Percentiles rank a stretch among this genome's conserved stretches.
These are phyloP conservation scores for Vicia villosa DNA, from an alignment of 306 rosid genomes.

Conservation along the genomic window DNA sequence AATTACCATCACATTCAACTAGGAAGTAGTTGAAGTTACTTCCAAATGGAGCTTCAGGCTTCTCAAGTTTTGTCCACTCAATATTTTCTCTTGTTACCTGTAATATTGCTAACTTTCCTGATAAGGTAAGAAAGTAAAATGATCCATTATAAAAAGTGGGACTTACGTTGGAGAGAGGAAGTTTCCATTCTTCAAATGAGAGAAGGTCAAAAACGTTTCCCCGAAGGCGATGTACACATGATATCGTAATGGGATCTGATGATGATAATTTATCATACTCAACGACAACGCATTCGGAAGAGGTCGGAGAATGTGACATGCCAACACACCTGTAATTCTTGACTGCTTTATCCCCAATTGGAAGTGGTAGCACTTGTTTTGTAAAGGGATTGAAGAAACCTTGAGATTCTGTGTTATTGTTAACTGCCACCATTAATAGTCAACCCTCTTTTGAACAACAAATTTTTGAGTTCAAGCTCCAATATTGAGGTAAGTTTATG, in stretches of 20 bases:
- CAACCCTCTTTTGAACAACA: conserved; percentile 20
- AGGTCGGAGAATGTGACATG: conserved; percentile 11
- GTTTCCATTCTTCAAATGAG: background rate
- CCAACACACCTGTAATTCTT: background rate
- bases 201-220: too few species aligned
- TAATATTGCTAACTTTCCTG: background rate
- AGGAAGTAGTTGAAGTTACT: too few species aligned
- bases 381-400: conserved; percentile 21
- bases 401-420: background rate
- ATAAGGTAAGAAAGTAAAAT: background rate
- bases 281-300: background rate
- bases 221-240: background rate
- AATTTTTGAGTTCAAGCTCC: background rate
- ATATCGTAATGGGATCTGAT: too few species aligned
- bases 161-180: background rate
- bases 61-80: too few species aligned
- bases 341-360: background rate
- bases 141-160: background rate
- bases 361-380: background rate
- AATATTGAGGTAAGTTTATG: background rate
- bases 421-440: background rate
- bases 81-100: too few species aligned
- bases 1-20: too few species aligned
- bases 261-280: background rate
- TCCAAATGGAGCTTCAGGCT: too few species aligned